Evolutionary conservation across 1,284 basidiomycete species (phyloP), one percentile per base, ranked within the genome.

Genomic region (Ustilago sp.): DNA sequence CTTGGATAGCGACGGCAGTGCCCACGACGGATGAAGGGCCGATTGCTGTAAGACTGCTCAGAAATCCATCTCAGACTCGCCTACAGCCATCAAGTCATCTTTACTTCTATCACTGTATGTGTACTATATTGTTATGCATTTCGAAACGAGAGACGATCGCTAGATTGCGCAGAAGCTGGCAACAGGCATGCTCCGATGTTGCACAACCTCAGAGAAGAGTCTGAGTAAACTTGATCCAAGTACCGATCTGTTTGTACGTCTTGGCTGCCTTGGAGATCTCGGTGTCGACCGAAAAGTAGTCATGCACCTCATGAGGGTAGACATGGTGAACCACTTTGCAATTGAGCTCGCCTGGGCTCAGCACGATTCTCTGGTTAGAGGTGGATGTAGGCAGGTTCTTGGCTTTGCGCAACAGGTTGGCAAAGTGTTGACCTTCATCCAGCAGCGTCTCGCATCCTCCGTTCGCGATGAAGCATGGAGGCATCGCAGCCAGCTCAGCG

Each of bases 261-360:
- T 68, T 50, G 36, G 28, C 55, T 1, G 79, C 67, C 35, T 67
- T 70, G 54, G 69, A 59, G 36, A 81, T 39, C 55, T 74, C 69
- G 15, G 77, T 74, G 43, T 77, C 69, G 36, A 82, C 61, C 32
- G 77, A 74, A 36, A 70, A 81, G 53, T 65, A 81, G 59, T 82
- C 81, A 53, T 82, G 81, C 3, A 77, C 74, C 50, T 51, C 8
- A 38, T 77, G 1, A 0, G 77, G 66, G 6, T 51, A 60, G n/a
- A 64, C 60, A 31, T 68, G 57, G 59, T 65, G 61, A 2, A 67
- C 68, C 47, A 75, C 68, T 54, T 65, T 69, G 60, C 72, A 73
- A 51, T 66, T 68, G 59, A 71, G 67, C 41, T 71, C 61, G 62
- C 74, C 74, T 0, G 74, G 74, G 51, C 68, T 71, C 51, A 76